Conservation (phyloP, 441 rosid genomes). For the Adansonia madagascariensis region DNA sequence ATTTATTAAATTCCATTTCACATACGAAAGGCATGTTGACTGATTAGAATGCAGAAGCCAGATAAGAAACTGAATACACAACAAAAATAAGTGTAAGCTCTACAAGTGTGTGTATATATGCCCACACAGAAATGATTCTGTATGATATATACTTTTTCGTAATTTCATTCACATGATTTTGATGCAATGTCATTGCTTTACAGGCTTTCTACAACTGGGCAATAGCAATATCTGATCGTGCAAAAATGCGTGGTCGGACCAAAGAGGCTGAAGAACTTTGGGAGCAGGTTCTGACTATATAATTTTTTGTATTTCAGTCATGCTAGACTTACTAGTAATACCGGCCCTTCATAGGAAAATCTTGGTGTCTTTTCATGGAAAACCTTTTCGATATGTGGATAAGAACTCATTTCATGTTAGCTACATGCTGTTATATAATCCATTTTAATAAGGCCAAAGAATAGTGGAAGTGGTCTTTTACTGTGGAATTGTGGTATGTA, state of each 20-base stretch:
- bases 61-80: slow-evolving; percentile 7
- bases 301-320: slow-evolving; percentile 19
- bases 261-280: slow-evolving; percentile 98
- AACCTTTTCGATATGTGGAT: slow-evolving; percentile 3
- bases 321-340: slow-evolving; percentile 16
- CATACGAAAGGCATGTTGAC: slow-evolving; percentile 6
- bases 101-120: background rate
- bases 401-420: slow-evolving; percentile 11
- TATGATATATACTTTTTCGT: background rate
- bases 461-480: slow-evolving; percentile 71
- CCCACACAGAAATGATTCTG: background rate
- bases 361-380: background rate
- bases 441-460: slow-evolving; percentile 63
- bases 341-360: slow-evolving; percentile 1
- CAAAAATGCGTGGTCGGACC: slow-evolving; percentile 98
- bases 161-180: slow-evolving; percentile 15
- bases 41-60: slow-evolving; percentile 12
- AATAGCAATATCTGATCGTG: slow-evolving; percentile 96
- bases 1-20: slow-evolving; percentile 2
- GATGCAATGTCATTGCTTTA: slow-evolving; percentile 31
- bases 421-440: background rate
- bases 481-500: slow-evolving; percentile 16
- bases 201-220: slow-evolving; percentile 99
- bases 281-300: slow-evolving; percentile 66
- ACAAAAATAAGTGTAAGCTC: background rate